These are phyloP conservation scores for Aspergillus carbonarius DNA, from an alignment of 2,329 filamentous ascomycete genomes.

Conservation along the genomic window DNA sequence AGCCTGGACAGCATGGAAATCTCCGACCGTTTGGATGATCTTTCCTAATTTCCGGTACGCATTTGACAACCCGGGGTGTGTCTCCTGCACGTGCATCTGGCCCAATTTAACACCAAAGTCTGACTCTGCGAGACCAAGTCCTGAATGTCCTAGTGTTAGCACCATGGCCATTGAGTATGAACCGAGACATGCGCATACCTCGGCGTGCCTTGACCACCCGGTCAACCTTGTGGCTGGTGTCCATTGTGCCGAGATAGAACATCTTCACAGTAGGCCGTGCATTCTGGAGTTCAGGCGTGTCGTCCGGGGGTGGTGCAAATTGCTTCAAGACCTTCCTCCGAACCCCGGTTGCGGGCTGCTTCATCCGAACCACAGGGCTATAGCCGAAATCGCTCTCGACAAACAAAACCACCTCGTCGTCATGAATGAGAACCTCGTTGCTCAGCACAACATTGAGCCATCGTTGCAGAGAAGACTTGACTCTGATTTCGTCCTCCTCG, in stretches of 20 bases:
- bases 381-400: constrained; percentile 99
- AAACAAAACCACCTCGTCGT: constrained; percentile 96
- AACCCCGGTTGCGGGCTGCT: constrained; percentile 94
- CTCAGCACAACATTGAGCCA: constrained; percentile 94
- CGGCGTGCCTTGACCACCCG: constrained; percentile 86
- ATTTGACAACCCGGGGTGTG: constrained; percentile 79
- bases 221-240: constrained; percentile 95
- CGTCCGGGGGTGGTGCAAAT: constrained; percentile 94
- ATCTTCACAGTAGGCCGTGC: constrained; percentile 89
- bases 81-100: constrained; percentile 84
- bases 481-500: constrained; percentile 87
- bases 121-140: constrained; percentile 84
- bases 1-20: constrained; percentile 93
- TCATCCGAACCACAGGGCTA: constrained; percentile 90
- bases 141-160: constrained; percentile 48
- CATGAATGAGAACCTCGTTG: constrained; percentile 88
- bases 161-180: not conserved
- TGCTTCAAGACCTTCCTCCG: constrained; percentile 95
- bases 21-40: constrained; percentile 86
- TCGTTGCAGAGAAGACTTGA: constrained; percentile 85
- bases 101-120: constrained; percentile 91
- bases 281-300: constrained; percentile 89
- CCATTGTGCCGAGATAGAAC: constrained; percentile 94
- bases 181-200: constrained; percentile 57
- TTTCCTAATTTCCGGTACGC: constrained; percentile 95